Conservation (phyloP, 306 rosid genomes). For the Begonia fuchsioides region DNA sequence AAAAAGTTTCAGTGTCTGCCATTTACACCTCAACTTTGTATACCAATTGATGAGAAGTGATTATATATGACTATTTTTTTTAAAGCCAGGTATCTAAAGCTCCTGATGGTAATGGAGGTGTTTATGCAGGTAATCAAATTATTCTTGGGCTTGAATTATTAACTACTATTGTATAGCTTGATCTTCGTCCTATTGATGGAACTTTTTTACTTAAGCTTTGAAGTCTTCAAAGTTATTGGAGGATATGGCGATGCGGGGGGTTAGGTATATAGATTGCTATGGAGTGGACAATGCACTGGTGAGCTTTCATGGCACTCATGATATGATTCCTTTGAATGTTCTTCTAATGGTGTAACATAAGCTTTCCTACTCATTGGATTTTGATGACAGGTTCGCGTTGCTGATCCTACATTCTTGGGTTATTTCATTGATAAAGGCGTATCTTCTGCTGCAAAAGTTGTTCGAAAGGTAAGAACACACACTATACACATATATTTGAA, state of each 20-base stretch:
- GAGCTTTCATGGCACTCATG: slow-evolving; percentile 15
- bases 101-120: slow-evolving; percentile 99
- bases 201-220: slow-evolving; percentile 43
- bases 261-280: slow-evolving; percentile 86
- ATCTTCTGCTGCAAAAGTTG: slow-evolving; percentile 91
- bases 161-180: not conserved
- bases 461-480: slow-evolving; percentile 99
- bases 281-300: slow-evolving; percentile 98
- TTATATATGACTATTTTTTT: too few species aligned
- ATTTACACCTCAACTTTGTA: too few species aligned
- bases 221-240: slow-evolving; percentile 64
- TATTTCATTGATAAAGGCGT: slow-evolving; percentile 95
- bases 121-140: slow-evolving; percentile 53
- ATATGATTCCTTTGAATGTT: not conserved
- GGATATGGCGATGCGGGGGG: slow-evolving; percentile 83
- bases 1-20: too few species aligned
- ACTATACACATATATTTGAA: too few species aligned
- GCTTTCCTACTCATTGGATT: slow-evolving; percentile 3
- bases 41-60: too few species aligned
- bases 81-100: slow-evolving; percentile 83
- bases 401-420: slow-evolving; percentile 91
- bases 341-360: not conserved
- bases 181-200: not conserved
- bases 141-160: slow-evolving; percentile 8
- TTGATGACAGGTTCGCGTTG: slow-evolving; percentile 80